phyloP scores from a whole-genome alignment of 2,329 filamentous ascomycete genomes.

The Elsinoe necatrix region DNA sequence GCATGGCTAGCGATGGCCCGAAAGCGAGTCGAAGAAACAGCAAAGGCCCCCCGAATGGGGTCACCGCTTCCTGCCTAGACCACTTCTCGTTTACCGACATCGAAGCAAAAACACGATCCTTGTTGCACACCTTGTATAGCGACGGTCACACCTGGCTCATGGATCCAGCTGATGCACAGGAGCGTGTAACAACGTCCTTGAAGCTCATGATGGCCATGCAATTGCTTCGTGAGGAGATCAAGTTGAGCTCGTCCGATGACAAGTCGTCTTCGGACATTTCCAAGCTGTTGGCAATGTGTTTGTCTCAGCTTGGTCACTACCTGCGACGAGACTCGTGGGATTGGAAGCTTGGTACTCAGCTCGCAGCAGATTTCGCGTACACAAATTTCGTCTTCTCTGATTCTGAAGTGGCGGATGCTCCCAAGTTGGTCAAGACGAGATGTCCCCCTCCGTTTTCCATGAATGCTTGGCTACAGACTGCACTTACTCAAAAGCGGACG shows the following conservation, averaged over 20 bases:
- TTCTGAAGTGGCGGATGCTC: neutral
- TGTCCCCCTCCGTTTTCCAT: constrained; percentile 44
- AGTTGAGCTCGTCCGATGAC: constrained; percentile 42
- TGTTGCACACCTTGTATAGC: constrained; percentile 12
- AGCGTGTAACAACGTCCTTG: constrained; percentile 29
- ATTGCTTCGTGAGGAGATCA: constrained; percentile 80
- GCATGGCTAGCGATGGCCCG: neutral
- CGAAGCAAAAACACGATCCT: constrained; percentile 16
- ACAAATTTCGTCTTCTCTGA: constrained; percentile 27
- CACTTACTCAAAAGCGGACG: neutral
- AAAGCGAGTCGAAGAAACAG: neutral
- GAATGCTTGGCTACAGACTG: constrained; percentile 10
- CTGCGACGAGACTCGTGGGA: constrained; percentile 63
- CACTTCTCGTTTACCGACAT: constrained; percentile 15
- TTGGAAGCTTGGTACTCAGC: constrained; percentile 45
- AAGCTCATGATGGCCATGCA: constrained; percentile 60
- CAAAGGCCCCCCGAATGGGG: neutral
- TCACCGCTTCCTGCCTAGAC: neutral
- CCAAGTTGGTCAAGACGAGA: constrained; percentile 41
- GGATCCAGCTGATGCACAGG: constrained; percentile 40
- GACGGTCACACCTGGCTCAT: constrained; percentile 18
- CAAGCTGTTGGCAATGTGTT: constrained; percentile 53
- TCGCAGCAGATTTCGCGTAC: constrained; percentile 52
- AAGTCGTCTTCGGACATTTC: neutral
- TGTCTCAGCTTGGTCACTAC: constrained; percentile 77